These are phyloP conservation scores for Pichia scutulata DNA, from an alignment of 805 yeast species.

Conservation along the genomic window DNA sequence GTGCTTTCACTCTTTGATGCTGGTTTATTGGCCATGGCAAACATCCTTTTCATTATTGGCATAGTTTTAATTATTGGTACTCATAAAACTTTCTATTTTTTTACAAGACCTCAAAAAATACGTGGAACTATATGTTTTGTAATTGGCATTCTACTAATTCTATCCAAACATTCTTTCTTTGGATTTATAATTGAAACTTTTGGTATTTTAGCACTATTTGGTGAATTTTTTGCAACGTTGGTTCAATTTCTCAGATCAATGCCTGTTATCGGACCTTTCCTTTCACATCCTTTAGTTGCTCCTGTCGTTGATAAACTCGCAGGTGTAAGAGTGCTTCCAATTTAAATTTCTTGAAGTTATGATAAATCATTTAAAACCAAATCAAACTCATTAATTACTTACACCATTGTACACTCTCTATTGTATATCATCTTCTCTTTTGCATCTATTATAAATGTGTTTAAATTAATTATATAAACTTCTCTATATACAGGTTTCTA, in stretches of 20 bases:
- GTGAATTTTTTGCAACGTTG: slow-evolving; percentile 84
- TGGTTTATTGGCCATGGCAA: slow-evolving; percentile 84
- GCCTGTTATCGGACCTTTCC: slow-evolving; percentile 80
- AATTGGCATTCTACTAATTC: slow-evolving; percentile 67
- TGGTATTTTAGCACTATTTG: slow-evolving; percentile 88
- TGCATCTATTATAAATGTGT: not conserved
- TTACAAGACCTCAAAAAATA: slow-evolving; percentile 78
- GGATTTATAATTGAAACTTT: slow-evolving; percentile 82
- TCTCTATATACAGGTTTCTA: not conserved
- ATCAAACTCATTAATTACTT: not conserved
- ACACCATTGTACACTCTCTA: not conserved
- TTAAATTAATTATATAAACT: not conserved
- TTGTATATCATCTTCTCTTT: not conserved
- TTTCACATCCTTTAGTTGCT: slow-evolving; percentile 75
- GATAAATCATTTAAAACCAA: not conserved
- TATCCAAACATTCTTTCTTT: slow-evolving; percentile 66
- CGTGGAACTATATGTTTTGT: slow-evolving; percentile 79
- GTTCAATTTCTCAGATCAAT: slow-evolving; percentile 79
- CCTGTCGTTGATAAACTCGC: slow-evolving; percentile 63
- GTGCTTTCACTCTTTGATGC: slow-evolving; percentile 81
- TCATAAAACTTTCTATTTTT: slow-evolving; percentile 71
- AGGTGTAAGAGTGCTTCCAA: slow-evolving; percentile 61
- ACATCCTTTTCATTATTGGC: slow-evolving; percentile 74
- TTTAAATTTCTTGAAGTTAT: slow-evolving; percentile 26
- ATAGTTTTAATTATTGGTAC: slow-evolving; percentile 81